Percentiles rank a stretch among this genome's conserved stretches.
phyloP scores from a whole-genome alignment of 2,329 filamentous ascomycete genomes.

The Tolypocladium ovalisporum region DNA sequence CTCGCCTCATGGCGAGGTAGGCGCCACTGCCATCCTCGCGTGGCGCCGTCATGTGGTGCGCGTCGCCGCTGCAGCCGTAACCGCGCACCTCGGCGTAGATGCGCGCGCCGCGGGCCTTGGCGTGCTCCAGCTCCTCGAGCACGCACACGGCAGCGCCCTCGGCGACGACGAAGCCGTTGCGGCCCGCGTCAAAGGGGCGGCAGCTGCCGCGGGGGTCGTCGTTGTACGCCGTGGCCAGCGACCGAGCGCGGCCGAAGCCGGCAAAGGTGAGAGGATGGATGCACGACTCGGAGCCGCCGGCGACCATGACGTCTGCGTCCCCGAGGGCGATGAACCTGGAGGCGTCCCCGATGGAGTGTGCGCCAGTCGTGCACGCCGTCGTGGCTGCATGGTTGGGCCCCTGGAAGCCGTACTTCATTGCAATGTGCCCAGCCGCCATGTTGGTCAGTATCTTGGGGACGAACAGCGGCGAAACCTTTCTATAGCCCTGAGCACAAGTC shows the following conservation, averaged over 20 bases:
- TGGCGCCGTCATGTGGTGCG: constrained; percentile 88
- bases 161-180: constrained; percentile 82
- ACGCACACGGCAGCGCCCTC: constrained; percentile 85
- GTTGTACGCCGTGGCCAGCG: constrained; percentile 74
- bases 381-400: constrained; percentile 90
- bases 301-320: constrained; percentile 90
- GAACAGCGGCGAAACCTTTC: constrained; percentile 85
- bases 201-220: constrained; percentile 59
- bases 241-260: constrained; percentile 81
- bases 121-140: constrained; percentile 85
- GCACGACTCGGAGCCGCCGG: constrained; percentile 91
- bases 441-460: constrained; percentile 92
- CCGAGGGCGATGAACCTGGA: constrained; percentile 85
- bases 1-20: constrained; percentile 72
- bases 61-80: constrained; percentile 85
- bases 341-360: constrained; percentile 89
- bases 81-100: constrained; percentile 87
- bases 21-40: constrained; percentile 74
- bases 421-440: constrained; percentile 85
- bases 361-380: constrained; percentile 92
- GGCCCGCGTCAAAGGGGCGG: constrained; percentile 72
- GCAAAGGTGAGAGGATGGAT: constrained; percentile 90
- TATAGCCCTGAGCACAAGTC: constrained; percentile 57
- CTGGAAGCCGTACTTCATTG: constrained; percentile 81
- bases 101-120: constrained; percentile 61